phyloP scores from a whole-genome alignment of 2,329 filamentous ascomycete genomes.

The Massarina eburnea region DNA sequence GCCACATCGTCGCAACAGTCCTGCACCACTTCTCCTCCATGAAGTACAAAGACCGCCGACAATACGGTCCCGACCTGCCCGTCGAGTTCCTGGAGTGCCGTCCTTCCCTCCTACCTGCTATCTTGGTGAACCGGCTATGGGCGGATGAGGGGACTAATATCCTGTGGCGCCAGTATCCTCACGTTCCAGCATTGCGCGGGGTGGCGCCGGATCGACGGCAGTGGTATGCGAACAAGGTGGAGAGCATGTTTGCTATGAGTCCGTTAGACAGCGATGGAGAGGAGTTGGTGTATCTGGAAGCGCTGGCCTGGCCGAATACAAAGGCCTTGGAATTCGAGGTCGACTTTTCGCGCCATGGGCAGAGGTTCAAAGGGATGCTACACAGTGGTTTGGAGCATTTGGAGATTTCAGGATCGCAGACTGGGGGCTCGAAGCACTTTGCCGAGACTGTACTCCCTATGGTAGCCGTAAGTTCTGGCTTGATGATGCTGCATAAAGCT shows the following conservation, averaged over 20 bases:
- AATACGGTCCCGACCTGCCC: constrained; percentile 32
- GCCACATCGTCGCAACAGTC: constrained; percentile 27
- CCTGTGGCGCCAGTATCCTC: constrained; percentile 35
- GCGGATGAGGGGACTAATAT: constrained; percentile 35
- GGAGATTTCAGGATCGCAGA: constrained; percentile 28
- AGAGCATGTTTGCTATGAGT: constrained; percentile 25
- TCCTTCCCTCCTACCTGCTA: constrained; percentile 35
- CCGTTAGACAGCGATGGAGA: constrained; percentile 16
- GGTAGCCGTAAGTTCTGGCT: constrained; percentile 19
- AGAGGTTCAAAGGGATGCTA: constrained; percentile 23
- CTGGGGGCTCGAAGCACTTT: constrained; percentile 24
- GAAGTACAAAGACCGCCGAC: constrained; percentile 33
- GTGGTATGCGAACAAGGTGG: constrained; percentile 36
- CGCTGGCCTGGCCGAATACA: constrained; percentile 30
- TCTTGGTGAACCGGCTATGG: constrained; percentile 37
- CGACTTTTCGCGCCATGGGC: constrained; percentile 25
- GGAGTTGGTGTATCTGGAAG: constrained; percentile 25
- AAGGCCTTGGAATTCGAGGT: constrained; percentile 33
- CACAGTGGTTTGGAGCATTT: constrained; percentile 27
- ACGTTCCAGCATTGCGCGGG: constrained; percentile 25
- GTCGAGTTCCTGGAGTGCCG: constrained; percentile 38
- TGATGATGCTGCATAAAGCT: not conserved
- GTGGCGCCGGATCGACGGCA: constrained; percentile 27
- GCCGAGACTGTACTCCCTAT: constrained; percentile 21
- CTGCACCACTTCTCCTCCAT: constrained; percentile 33